Base-by-base conservation (phyloP, 2,329 filamentous ascomycete species). In the Thermoascus crustaceus region DNA sequence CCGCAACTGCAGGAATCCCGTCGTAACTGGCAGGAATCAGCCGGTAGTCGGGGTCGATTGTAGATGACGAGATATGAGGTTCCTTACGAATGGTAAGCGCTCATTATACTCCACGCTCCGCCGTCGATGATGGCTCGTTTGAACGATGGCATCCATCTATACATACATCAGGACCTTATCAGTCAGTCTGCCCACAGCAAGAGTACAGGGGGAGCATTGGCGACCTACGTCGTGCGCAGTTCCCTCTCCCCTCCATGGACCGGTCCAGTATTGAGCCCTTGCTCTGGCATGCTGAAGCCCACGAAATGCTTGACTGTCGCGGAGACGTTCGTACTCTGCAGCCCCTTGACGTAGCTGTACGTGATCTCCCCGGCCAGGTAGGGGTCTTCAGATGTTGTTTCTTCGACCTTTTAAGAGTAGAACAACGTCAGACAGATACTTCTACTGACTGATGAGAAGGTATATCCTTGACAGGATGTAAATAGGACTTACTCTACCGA, bases 281-380 rank as follows among this genome's bases (percentile, higher is more conserved):
- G 80, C 48, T 86, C 82, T 0, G 80, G 81, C 1, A 67, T 66
- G 30, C 72, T 80, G 50, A 78, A 85, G 1, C 73, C 82, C 8
- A 77, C 78, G 53, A 81, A 86, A 53, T 87, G 82, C 63, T 86
- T 87, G 30, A 86, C 77, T 57, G 76, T 85, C 10, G 82, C 75
- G 16, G 75, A 77, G 4, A 85, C 80, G 27, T 78, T 77, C 21
- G 68, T 65, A 8, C 68, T 69, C 54, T 86, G 80, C 2, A 85
- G 63, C 14, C 81, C 76, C 33, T 64, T 70, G 24, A 77, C 66
- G 36, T 73, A 73, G 19, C 69, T 64, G 46, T 83, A 78, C 1
- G 73, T 77, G 38, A 83, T 71, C 51, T 85, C 80, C 3, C 81
- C 82, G 2, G 78, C 70, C 43, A 86, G 66, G 47, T 73, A 81